These are phyloP conservation scores for Cunninghamia lanceolata DNA, from an alignment of 75 land plant species.

Conservation along the genomic window DNA sequence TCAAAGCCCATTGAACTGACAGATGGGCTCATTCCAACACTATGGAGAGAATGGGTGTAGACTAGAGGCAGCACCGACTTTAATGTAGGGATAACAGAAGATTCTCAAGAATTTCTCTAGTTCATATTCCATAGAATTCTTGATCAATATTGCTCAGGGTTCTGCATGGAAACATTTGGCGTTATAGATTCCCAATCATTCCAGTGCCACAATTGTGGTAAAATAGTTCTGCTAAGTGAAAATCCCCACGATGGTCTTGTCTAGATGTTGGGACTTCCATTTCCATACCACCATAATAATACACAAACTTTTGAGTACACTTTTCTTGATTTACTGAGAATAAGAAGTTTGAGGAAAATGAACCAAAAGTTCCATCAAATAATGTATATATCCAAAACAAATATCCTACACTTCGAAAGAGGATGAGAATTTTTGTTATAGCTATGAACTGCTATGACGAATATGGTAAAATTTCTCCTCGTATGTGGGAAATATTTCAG, in stretches of 20 bases:
- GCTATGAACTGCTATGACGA: slow-evolving; percentile 68
- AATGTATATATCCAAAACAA: too few species aligned
- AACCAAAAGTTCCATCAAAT: too few species aligned
- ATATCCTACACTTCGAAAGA: slow-evolving; percentile 51
- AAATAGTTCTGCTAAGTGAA: too few species aligned
- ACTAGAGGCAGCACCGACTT: not conserved
- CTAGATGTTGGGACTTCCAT: too few species aligned
- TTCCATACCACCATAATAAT: too few species aligned
- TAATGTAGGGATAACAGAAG: not conserved
- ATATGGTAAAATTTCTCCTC: slow-evolving; percentile 43
- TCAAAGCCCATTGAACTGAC: not conserved
- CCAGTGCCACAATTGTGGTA: too few species aligned
- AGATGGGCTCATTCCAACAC: not conserved
- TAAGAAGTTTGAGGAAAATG: not conserved
- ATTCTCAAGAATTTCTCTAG: not conserved
- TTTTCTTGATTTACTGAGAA: too few species aligned
- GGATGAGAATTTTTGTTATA: slow-evolving; percentile 55
- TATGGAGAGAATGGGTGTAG: not conserved
- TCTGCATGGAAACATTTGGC: not conserved
- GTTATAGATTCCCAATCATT: not conserved
- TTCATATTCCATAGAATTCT: not conserved
- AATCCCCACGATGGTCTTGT: too few species aligned
- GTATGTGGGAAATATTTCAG: slow-evolving; percentile 54
- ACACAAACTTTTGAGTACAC: not conserved
- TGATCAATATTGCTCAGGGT: not conserved